Base-by-base conservation (phyloP, 805 yeast species). In the Komagataella phaffii region DNA sequence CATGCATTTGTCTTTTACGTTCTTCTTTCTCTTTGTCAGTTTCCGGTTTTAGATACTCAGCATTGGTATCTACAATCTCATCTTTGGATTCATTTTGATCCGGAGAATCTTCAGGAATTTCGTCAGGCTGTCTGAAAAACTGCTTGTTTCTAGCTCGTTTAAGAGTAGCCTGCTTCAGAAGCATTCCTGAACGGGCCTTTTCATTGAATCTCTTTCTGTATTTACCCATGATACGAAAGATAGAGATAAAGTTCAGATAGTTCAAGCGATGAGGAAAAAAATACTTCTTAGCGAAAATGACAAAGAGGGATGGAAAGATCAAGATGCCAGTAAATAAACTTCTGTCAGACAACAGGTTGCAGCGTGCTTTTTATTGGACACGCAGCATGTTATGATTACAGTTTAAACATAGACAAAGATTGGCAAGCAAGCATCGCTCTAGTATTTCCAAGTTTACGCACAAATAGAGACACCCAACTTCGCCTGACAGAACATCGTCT, bases 181-280 rank as follows among this genome's bases (percentile, higher is more conserved):
- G 81, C 75, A 85, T 84, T 17, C 96, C 95, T 2, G 88, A 63
- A 40, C 95, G 80, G 52, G 93, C 96, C 69, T 85, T 85, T 64
- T 84, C 95, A 63, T 88, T 88, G 70, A 82, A 85, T 55, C 96
- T 67, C 65, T 79, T 77, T 57, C 93, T 76, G 63, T 86, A 87
- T 55, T 84, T 85, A 53, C 91, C 96, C 96, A 88, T 88, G 40
- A 30, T 30, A 30, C 40, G 14, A 14, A 30, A 30, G 40, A 10
- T 6, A 7, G 10, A 24, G 36, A 24, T 30, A 30, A 14, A 10
- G 40, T 30, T n/a, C 14, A 30, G n/a, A 30, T 30, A 30, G 14
- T 30, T 30, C 40, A 30, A 14, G 40, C 40, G 40, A 30, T 30
- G 40, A 30, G 40, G 40, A 30, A 30, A 30, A 30, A 30, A 30